A percentile compares a stretch with the other conserved stretches of the same genome.
These are phyloP conservation scores for Thermochaetoides dissita DNA, from an alignment of 2,329 filamentous ascomycete genomes.

Conservation along the genomic window DNA sequence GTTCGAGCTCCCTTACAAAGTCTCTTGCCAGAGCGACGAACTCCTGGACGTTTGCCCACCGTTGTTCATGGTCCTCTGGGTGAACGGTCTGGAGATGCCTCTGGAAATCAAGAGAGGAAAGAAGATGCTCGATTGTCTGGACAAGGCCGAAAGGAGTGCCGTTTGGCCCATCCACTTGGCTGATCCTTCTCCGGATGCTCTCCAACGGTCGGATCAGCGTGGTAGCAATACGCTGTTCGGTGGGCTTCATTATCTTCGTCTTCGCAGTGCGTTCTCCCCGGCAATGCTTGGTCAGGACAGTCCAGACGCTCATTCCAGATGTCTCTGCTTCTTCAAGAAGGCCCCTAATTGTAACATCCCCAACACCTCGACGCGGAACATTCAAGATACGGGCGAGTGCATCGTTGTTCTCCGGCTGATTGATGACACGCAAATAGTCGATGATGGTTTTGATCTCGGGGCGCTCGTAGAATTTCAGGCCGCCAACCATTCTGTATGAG, in stretches of 20 bases:
- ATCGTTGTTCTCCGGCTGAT: conserved; percentile 77
- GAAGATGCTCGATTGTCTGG: conserved; percentile 35
- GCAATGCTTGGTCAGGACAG: conserved; percentile 46
- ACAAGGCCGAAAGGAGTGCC: conserved; percentile 27
- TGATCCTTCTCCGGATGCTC: conserved; percentile 21
- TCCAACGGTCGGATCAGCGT: conserved; percentile 33
- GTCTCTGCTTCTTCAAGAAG: conserved; percentile 65
- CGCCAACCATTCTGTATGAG: conserved; percentile 83
- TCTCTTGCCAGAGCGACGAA: conserved; percentile 69
- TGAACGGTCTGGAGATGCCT: conserved; percentile 60
- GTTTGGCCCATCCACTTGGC: conserved; percentile 14
- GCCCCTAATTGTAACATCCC: conserved; percentile 60
- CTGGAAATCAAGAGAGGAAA: conserved; percentile 57
- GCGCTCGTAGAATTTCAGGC: conserved; percentile 82
- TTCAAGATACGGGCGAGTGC: conserved; percentile 76
- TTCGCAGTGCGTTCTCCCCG: conserved; percentile 33
- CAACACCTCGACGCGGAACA: conserved; percentile 65
- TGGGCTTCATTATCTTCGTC: conserved; percentile 34
- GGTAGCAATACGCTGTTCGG: conserved; percentile 39
- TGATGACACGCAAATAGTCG: conserved; percentile 76
- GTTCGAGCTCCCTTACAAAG: conserved; percentile 35
- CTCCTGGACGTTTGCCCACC: conserved; percentile 84
- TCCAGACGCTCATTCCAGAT: conserved; percentile 59
- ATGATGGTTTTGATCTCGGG: conserved; percentile 75
- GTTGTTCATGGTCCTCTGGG: conserved; percentile 58